Conservation (phyloP, 2,329 filamentous ascomycete genomes). For the Aureobasidium namibiae region DNA sequence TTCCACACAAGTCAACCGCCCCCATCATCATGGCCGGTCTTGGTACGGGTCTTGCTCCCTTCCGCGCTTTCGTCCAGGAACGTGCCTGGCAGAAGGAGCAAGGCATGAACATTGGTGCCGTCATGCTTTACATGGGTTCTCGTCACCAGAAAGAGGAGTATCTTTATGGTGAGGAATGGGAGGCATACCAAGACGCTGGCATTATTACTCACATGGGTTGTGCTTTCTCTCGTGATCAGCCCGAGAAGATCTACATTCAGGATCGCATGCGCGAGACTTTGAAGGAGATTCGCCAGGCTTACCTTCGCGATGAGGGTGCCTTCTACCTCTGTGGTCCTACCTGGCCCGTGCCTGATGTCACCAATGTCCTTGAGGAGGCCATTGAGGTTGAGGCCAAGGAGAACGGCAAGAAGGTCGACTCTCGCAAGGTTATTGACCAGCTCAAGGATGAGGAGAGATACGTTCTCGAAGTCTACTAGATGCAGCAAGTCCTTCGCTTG, state of each 20-base stretch:
- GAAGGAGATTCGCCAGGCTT: constrained; percentile 72
- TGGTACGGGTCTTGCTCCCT: constrained; percentile 96
- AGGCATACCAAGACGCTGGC: constrained; percentile 90
- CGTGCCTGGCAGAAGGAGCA: constrained; percentile 97
- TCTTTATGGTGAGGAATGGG: constrained; percentile 98
- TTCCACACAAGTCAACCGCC: constrained; percentile 77
- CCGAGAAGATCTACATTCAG: constrained; percentile 98
- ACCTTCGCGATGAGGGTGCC: constrained; percentile 76
- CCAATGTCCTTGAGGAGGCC: constrained; percentile 85
- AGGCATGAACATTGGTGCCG: constrained; percentile 86
- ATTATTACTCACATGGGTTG: constrained; percentile 90
- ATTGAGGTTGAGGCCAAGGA: constrained; percentile 66
- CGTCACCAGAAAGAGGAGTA: constrained; percentile 98
- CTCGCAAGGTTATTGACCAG: constrained; percentile 87
- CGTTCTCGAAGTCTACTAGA: constrained; percentile 91
- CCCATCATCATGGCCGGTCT: constrained; percentile 98
- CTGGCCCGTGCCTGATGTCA: constrained; percentile 97
- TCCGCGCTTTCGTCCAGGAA: constrained; percentile 97
- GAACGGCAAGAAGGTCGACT: constrained; percentile 71
- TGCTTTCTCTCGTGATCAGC: constrained; percentile 94
- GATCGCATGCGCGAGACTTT: constrained; percentile 91
- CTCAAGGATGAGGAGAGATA: constrained; percentile 93
- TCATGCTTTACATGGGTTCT: constrained; percentile 92
- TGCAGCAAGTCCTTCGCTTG: not conserved
- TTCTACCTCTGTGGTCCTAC: constrained; percentile 98